Base-by-base conservation (phyloP, 352 stramenopile species). In the Globisporangium lucens region DNA sequence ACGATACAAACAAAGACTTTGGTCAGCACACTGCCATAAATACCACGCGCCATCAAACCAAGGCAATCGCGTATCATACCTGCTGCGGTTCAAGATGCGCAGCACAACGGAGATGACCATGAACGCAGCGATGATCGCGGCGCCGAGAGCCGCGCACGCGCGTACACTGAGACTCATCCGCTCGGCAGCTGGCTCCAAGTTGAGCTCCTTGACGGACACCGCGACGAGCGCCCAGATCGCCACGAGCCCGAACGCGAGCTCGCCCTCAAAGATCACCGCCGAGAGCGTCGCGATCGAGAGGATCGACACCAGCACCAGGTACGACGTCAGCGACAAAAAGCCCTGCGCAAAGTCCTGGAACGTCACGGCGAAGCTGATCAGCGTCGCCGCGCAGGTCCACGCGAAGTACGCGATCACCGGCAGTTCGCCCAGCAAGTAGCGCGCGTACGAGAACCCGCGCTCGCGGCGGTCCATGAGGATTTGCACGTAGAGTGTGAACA, bases 351-450 rank as follows among this genome's bases (percentile, higher is more conserved):
- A 53, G 33, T 90, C 73, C 61, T 91, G 80, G n/a, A 74, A 66
- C 33, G 78, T 78, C 47, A 94, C 80, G 27, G 80, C 78, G 60
- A 94, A 69, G 68, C 73, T 86, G 73, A 94, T 92, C 41, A 91
- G 75, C 61, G 76, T 88, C 52, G 85, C 83, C 20, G 77, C 83
- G 49, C 76, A 87, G 10, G 79, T 89, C 85, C 85, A 94, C 22
- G 80, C 81, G 56, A 92, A 94, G 65, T 94, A 94, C 38, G 89
- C 46, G 22, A 74, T 80, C 27, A 94, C 41, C 8, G 78, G 80
- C 55, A 94, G 72, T 69, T 91, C 83, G 38, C 77, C 89, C 49
- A 80, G 61, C 29, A 89, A 12, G 69, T 76, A 91, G 30, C 79
- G 82, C 43, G 73, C 72, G 43, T 84, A 67, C 35, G 77, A 74